Conservation (phyloP, 2,329 filamentous ascomycete species). For the Fonsecaea erecta region DNA sequence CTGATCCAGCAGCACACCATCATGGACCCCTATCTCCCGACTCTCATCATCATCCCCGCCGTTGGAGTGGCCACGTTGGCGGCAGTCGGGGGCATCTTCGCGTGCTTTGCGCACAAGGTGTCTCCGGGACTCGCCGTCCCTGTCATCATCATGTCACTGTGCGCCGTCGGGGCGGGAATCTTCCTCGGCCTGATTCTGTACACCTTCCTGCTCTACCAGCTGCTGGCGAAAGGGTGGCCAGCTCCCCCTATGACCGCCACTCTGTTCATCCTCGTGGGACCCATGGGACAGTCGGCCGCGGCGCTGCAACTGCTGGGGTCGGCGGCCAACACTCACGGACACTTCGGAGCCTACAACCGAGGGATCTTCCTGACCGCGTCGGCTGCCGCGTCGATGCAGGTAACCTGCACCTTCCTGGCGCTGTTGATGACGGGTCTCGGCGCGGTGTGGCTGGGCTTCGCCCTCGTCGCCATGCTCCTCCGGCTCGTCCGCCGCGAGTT, state of each 20-base stretch:
- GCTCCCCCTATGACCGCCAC: slow-evolving; percentile 38
- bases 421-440: slow-evolving; percentile 49
- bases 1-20: slow-evolving; percentile 45
- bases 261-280: slow-evolving; percentile 49
- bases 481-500: slow-evolving; percentile 24
- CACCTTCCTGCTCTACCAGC: slow-evolving; percentile 34
- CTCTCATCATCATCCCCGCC: slow-evolving; percentile 40
- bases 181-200: slow-evolving; percentile 44
- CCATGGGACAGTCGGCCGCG: slow-evolving; percentile 42
- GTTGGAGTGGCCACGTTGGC: slow-evolving; percentile 34
- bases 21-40: slow-evolving; percentile 45
- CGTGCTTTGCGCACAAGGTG: slow-evolving; percentile 19
- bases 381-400: slow-evolving; percentile 42
- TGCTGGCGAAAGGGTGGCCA: slow-evolving; percentile 33
- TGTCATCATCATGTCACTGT: slow-evolving; percentile 47
- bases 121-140: slow-evolving; percentile 44
- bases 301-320: slow-evolving; percentile 47
- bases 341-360: slow-evolving; percentile 43
- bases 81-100: slow-evolving; percentile 27
- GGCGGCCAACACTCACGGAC: slow-evolving; percentile 40
- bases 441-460: slow-evolving; percentile 51
- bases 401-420: slow-evolving; percentile 45
- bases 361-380: slow-evolving; percentile 43
- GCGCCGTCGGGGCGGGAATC: slow-evolving; percentile 47
- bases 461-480: slow-evolving; percentile 37